Conservation (phyloP, 257 asterid species). For the Pogostemon cablin region DNA sequence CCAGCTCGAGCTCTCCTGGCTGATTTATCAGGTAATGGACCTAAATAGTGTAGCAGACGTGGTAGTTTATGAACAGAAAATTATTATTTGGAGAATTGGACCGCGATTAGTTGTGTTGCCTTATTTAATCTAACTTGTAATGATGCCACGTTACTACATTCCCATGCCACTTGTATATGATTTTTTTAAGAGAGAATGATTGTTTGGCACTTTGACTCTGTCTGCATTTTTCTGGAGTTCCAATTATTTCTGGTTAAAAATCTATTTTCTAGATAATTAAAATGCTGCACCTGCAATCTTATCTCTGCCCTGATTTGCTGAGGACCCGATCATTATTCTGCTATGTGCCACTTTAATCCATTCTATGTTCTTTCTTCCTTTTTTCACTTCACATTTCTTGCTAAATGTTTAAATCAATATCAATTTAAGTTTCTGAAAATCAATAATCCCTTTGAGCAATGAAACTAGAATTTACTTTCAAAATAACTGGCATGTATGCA, state of each 20-base stretch:
- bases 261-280: background rate
- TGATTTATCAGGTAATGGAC: slow-evolving; percentile 83
- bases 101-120: slow-evolving; percentile 2
- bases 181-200: slow-evolving; percentile 21
- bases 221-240: background rate
- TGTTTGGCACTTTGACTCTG: background rate
- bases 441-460: slow-evolving; percentile 1
- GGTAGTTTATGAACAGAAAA: slow-evolving; percentile 17
- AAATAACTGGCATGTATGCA: slow-evolving; percentile 16
- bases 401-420: slow-evolving; percentile 25
- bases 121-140: slow-evolving; percentile 17
- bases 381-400: background rate
- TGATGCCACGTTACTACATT: slow-evolving; percentile 9
- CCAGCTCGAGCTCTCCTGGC: slow-evolving; percentile 99
- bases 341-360: slow-evolving; percentile 1
- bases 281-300: background rate
- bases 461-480: background rate
- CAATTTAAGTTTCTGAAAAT: slow-evolving; percentile 8
- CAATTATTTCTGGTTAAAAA: slow-evolving; percentile 13
- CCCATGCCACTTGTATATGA: slow-evolving; percentile 5
- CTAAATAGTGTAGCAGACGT: background rate
- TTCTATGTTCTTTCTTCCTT: background rate
- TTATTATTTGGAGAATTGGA: slow-evolving; percentile 8
- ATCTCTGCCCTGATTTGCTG: slow-evolving; percentile 19
- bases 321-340: background rate